Percentiles rank a stretch among this genome's conserved stretches.
Evolutionary conservation across 352 stramenopile species (phyloP).

Genomic region (Phytophthora podocarpi): DNA sequence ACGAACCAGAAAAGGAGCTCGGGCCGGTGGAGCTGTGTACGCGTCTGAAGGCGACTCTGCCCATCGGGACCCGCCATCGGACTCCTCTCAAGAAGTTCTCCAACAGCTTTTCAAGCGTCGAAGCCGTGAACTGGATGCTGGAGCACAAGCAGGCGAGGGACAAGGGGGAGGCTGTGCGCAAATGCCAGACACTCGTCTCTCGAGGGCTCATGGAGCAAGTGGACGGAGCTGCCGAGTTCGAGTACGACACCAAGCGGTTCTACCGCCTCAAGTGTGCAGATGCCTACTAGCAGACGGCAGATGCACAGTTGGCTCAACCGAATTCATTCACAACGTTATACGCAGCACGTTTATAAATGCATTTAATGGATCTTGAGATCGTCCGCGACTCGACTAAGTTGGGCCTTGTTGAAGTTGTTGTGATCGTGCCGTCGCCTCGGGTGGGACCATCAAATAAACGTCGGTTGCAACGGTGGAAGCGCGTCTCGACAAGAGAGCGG

Average conservation of each 20-base stretch:
- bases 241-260: constrained; percentile 69
- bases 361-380: too few relatives aligned
- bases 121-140: constrained; percentile 79
- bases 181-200: constrained; percentile 64
- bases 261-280: constrained; percentile 58
- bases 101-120: constrained; percentile 74
- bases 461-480: constrained; percentile 6
- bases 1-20: constrained; percentile 51
- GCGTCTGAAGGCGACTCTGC: constrained; percentile 65
- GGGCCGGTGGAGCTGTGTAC: constrained; percentile 57
- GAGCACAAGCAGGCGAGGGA: constrained; percentile 72
- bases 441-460: constrained; percentile 12
- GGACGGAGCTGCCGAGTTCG: constrained; percentile 70
- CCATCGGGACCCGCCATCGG: constrained; percentile 54
- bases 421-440: constrained; percentile 12
- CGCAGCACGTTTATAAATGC: too few relatives aligned
- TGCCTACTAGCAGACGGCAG: too few relatives aligned
- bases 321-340: too few relatives aligned
- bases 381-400: constrained; percentile 5
- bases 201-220: constrained; percentile 66
- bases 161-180: constrained; percentile 63
- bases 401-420: constrained; percentile 6
- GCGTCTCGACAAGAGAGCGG: constrained; percentile 1
- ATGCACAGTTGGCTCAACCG: too few relatives aligned
- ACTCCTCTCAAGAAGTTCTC: constrained; percentile 72